Base-by-base conservation (phyloP, 352 stramenopile species). In the Globisporangium emineosum region DNA sequence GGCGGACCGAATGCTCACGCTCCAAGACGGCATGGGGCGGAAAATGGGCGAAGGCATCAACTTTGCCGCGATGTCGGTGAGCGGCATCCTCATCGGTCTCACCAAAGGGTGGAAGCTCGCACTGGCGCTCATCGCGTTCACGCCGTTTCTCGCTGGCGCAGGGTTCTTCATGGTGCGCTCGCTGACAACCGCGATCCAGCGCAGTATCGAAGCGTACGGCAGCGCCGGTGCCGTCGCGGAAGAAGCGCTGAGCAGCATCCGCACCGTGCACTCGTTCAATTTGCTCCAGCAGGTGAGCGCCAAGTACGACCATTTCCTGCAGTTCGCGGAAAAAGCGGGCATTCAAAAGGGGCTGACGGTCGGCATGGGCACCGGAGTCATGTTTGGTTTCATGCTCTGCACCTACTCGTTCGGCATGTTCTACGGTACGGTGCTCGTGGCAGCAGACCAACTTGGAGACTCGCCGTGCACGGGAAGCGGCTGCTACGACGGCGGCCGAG, bases 181-280 rank as follows among this genome's bases (percentile, higher is more conserved):
- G 8, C 51, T 43, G 7, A 43, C 29, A 17, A 57, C 27, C 19
- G 29, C 51, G 19, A 57, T 27, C 19, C 30, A 42, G 29, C 51
- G 19, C 51, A 57, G 51, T 19, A 43, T 57, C 51, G 29, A 57
- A n/a, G 29, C 29, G 2, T 57, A 57, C 29, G 51, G 51, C 29
- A 57, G 29, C 10, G 29, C 51, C 9, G 29, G 51, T 2, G 51
- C 29, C 7, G 19, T 57, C 29, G 51, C 19, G 2, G 51, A 57
- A 40, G 51, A 57, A 42, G 51, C 19, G 13, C 29, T 57, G 7
- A 57, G 51, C 51, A 57, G 29, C 51, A 57, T 57, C 5, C 75
- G 67, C 33, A 88, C 75, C 13, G 81, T 90, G 52, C 71, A 84
- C 65, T 76, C 75, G 60, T 84, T 89, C 69, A 87, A 84, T 60